phyloP scores from a whole-genome alignment of 2,329 filamentous ascomycete species.

The Fusarium luffae region DNA sequence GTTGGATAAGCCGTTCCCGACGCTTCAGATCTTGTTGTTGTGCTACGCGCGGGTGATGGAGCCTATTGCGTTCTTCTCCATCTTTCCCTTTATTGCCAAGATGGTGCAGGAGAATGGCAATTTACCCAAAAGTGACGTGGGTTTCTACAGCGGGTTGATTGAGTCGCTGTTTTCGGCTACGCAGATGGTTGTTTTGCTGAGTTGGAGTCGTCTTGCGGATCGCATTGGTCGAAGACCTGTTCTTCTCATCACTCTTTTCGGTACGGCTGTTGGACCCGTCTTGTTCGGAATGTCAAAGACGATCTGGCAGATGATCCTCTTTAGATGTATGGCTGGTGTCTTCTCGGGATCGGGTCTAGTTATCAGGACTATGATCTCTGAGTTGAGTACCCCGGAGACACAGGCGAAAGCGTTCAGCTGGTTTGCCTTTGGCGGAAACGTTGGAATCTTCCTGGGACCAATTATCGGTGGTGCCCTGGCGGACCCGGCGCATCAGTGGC shows the following conservation, averaged over 20 bases:
- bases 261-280: conserved; percentile 68
- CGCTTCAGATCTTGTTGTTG: conserved; percentile 74
- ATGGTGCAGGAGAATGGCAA: conserved; percentile 77
- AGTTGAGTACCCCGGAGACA: conserved; percentile 75
- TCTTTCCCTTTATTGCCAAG: conserved; percentile 82
- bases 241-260: conserved; percentile 73
- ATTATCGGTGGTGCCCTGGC: conserved; percentile 76
- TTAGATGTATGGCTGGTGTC: conserved; percentile 76
- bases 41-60: conserved; percentile 80
- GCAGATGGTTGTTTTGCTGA: conserved; percentile 81
- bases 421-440: conserved; percentile 79
- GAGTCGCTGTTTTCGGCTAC: conserved; percentile 78
- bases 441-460: conserved; percentile 79
- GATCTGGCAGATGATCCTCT: conserved; percentile 80
- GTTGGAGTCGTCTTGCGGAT: conserved; percentile 74
- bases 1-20: conserved; percentile 49
- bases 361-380: conserved; percentile 80
- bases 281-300: conserved; percentile 75
- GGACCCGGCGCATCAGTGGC: conserved; percentile 73
- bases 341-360: conserved; percentile 81
- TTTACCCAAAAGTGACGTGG: conserved; percentile 73
- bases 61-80: conserved; percentile 84
- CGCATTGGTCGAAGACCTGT: conserved; percentile 77
- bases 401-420: conserved; percentile 80
- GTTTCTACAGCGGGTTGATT: conserved; percentile 83